Base-by-base conservation (phyloP, 2,329 filamentous ascomycete species). In the Sporothrix brasiliensis region DNA sequence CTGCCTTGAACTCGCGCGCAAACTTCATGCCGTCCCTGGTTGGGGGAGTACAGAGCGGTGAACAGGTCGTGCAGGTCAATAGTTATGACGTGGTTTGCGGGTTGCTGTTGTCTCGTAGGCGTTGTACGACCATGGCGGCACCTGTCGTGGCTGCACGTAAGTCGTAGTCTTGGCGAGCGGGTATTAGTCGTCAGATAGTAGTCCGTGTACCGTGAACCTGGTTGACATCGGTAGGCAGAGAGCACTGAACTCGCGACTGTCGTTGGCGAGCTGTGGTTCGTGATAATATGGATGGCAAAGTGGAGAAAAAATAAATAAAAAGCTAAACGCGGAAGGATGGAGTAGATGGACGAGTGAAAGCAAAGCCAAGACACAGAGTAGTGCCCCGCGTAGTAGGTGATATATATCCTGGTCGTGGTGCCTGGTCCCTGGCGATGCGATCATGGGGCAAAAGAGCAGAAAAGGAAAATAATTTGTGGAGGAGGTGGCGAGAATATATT, bases 1-100 rank as follows among this genome's bases (percentile, higher is more conserved):
- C 85, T 75, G 90, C 86, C 77, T 89, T 88, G 78, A 93, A 95
- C 76, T 89, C 87, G 77, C 91, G 91, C 39, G 89, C 92, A 80
- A 96, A 97, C 84, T 97, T 97, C 93, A 97, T 97, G 69, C 74
- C 73, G 44, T 6, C 27, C 41, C 11, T 10, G 24, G 24, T 7
- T n/a, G 19, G 24, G n/a, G 11, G 3, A 1, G 19, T 47, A 27
- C 30, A 49, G 14, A 50, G 49, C 9, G 14, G 24, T 2, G 7
- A 39, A 58, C 21, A 16, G 27, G 13, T 10, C 16, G n/a, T 50
- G 53, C 19, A 14, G 4, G 13, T n/a, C 11, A 19, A 14, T 47
- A 53, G 61, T 34, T 69, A 41, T 50, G 65, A 19, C 21, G 60
- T 54, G 63, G 63, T 39, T 24, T 53, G 27, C 6, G 34, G 50